These are phyloP conservation scores for Nicotiana sylvestris DNA, from an alignment of 257 asterid species.

Conservation along the genomic window DNA sequence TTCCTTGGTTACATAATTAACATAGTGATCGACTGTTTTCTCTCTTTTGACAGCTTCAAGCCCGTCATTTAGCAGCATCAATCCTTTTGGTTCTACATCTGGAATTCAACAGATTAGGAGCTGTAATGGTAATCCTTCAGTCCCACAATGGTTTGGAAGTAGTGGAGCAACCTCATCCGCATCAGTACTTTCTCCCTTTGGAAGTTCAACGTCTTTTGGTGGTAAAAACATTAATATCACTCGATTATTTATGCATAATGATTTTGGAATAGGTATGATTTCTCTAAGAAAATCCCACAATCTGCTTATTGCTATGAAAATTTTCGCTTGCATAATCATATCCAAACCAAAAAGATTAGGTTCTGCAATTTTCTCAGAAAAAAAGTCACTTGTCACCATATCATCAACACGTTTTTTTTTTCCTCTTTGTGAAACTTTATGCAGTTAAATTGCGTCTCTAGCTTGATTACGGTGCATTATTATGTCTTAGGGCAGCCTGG, in stretches of 20 bases:
- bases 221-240: background rate
- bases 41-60: background rate
- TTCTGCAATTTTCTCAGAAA: background rate
- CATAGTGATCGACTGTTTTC: background rate
- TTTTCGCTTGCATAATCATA: background rate
- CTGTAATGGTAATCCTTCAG: background rate
- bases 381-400: background rate
- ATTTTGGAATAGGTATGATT: background rate
- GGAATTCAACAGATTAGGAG: background rate
- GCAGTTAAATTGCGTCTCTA: background rate
- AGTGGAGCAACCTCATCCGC: background rate
- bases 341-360: background rate
- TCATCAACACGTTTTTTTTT: background rate
- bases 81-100: background rate
- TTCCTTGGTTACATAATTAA: background rate
- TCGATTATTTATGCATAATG: background rate
- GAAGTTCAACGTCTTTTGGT: background rate
- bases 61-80: background rate
- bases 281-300: too few species aligned
- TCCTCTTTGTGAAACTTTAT: background rate
- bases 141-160: background rate
- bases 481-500: too few species aligned
- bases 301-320: background rate
- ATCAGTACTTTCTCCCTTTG: background rate
- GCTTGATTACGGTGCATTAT: background rate